Percentiles rank a stretch among this genome's conserved stretches.
Evolutionary conservation across 768 basidiomycete species (phyloP).

Genomic region (Termitomyces sp.): DNA sequence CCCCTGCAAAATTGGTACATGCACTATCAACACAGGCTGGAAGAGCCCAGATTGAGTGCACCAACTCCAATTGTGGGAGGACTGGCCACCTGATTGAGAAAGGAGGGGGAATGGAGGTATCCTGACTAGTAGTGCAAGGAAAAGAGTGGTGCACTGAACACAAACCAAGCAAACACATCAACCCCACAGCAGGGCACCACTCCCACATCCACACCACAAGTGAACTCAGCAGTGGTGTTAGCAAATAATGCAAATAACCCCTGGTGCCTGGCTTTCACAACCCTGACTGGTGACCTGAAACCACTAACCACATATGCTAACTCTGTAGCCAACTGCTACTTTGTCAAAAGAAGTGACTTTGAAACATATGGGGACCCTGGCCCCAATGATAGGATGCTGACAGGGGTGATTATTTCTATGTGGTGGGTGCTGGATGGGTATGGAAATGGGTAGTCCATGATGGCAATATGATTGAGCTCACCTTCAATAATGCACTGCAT

Average conservation of each 20-base stretch:
- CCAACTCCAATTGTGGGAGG: not conserved
- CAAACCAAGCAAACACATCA: no score
- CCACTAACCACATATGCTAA: not conserved
- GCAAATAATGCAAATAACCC: not conserved
- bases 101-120: not conserved
- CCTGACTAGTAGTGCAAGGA: not conserved
- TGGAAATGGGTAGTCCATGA: no score
- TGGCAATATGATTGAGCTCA: no score
- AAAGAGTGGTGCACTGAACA: not conserved
- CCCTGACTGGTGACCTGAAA: not conserved
- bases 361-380: no score
- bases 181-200: not conserved
- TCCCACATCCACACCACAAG: not conserved
- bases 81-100: not conserved
- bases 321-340: not conserved
- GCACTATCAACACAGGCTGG: not conserved
- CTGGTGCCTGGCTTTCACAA: not conserved
- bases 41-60: not conserved
- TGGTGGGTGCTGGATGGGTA: no score
- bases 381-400: no score
- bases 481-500: no score
- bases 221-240: not conserved
- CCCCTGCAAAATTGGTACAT: not conserved
- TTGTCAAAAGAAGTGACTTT: no score
- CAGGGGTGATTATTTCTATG: no score